Evolutionary conservation across 495 filamentous ascomycete species (phyloP).

Genomic region (Glutinoglossum americanum): DNA sequence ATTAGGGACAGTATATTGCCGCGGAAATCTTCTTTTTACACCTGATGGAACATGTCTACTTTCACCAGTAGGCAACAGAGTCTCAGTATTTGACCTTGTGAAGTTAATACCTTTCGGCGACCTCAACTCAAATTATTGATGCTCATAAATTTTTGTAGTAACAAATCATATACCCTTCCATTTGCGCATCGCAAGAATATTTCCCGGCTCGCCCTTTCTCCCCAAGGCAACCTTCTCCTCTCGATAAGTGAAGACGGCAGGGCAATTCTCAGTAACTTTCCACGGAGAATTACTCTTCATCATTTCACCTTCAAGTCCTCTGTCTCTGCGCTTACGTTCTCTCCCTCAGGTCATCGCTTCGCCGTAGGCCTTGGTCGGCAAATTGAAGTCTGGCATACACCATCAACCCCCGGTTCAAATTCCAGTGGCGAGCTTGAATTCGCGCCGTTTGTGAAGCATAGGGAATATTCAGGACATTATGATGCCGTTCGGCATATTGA

Average conservation of each 20-base stretch:
- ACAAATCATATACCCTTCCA: conserved; percentile 86
- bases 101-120: conserved; percentile 33
- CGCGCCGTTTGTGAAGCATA: conserved; percentile 78
- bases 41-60: conserved; percentile 88
- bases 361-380: conserved; percentile 66
- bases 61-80: conserved; percentile 91
- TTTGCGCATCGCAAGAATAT: conserved; percentile 91
- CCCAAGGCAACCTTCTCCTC: conserved; percentile 73
- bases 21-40: conserved; percentile 89
- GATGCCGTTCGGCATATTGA: conserved; percentile 66
- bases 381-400: conserved; percentile 89
- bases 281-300: conserved; percentile 64
- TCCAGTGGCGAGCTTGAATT: conserved; percentile 75
- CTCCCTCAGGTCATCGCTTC: conserved; percentile 77
- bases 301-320: conserved; percentile 82
- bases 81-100: conserved; percentile 87
- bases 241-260: conserved; percentile 87
- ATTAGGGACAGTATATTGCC: conserved; percentile 90
- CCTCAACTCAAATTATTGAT: conserved; percentile 10
- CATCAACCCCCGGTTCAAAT: conserved; percentile 56
- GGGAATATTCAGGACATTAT: conserved; percentile 70
- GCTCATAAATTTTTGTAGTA: conserved; percentile 27
- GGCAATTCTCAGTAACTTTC: conserved; percentile 76
- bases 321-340: conserved; percentile 72
- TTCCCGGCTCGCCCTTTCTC: conserved; percentile 63